Percentiles rank a stretch among this genome's conserved stretches.
These are phyloP conservation scores for Noccaea caerulescens DNA, from an alignment of 345 rosid species.

Conservation along the genomic window DNA sequence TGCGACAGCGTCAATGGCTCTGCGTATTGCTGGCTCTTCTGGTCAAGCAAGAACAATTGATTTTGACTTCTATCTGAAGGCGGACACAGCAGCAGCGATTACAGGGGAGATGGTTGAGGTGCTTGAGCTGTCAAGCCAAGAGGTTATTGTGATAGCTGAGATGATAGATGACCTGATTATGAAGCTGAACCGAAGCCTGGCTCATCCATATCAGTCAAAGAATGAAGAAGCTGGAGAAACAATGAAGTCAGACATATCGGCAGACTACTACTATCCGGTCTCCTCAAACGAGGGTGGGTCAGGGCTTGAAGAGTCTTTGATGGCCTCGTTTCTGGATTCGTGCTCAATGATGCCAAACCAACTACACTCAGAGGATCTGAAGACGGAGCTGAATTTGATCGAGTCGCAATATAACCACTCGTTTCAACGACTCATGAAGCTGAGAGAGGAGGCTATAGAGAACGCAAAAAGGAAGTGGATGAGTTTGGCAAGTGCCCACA, in stretches of 20 bases:
- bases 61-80: conserved; percentile 69
- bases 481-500: conserved; percentile 11
- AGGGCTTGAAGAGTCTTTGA: conserved; percentile 18
- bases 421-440: conserved; percentile 59
- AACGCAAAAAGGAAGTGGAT: conserved; percentile 65
- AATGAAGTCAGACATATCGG: conserved; percentile 38
- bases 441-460: conserved; percentile 76
- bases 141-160: conserved; percentile 71
- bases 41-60: conserved; percentile 62
- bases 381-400: conserved; percentile 62
- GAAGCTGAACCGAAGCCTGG: conserved; percentile 57
- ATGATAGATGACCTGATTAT: conserved; percentile 65
- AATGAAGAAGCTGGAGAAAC: conserved; percentile 31
- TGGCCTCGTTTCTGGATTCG: conserved; percentile 22
- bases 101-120: conserved; percentile 86
- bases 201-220: conserved; percentile 7
- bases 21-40: conserved; percentile 60
- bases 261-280: conserved; percentile 27
- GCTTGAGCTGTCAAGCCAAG: conserved; percentile 67
- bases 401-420: conserved; percentile 67
- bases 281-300: conserved; percentile 28
- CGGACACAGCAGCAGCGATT: conserved; percentile 71
- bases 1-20: conserved; percentile 52
- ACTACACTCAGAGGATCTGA: conserved; percentile 53
- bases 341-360: conserved; percentile 40